These are phyloP conservation scores for Pseudozyma tsukubaensis DNA, from an alignment of 1,284 basidiomycete genomes.

Conservation along the genomic window DNA sequence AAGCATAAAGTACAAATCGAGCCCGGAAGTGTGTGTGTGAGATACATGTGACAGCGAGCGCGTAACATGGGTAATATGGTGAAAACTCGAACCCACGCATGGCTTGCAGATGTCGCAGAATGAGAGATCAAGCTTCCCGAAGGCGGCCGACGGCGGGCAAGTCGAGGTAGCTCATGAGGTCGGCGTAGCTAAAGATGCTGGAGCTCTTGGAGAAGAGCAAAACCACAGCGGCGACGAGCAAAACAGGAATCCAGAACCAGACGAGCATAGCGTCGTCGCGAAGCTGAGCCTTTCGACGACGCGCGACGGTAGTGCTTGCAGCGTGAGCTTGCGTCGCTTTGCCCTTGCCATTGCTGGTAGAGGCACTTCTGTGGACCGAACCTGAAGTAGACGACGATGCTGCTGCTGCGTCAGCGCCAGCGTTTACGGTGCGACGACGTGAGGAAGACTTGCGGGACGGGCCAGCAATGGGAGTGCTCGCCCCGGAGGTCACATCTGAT, in stretches of 20 bases:
- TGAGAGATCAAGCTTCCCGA: conserved; percentile 15
- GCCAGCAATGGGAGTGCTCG: conserved; percentile 38
- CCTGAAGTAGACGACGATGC: conserved; percentile 8
- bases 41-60: too few species aligned
- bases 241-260: conserved; percentile 91
- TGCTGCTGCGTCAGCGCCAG: conserved; percentile 54
- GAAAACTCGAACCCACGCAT: too few species aligned
- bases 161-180: conserved; percentile 57
- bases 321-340: conserved; percentile 16
- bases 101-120: too few species aligned
- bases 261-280: conserved; percentile 88
- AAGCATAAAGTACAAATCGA: too few species aligned
- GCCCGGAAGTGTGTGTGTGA: too few species aligned
- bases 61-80: too few species aligned
- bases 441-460: conserved; percentile 30
- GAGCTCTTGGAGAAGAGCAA: conserved; percentile 56
- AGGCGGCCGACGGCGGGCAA: conserved; percentile 41
- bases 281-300: conserved; percentile 38
- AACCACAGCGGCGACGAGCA: conserved; percentile 71
- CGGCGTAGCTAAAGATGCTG: conserved; percentile 59
- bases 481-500: conserved; percentile 12
- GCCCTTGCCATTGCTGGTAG: conserved; percentile 7
- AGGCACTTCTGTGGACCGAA: background rate
- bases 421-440: conserved; percentile 17
- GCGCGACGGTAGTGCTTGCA: conserved; percentile 15